phyloP scores from a whole-genome alignment of 108 stramenopile genomes.

The Stephanodiscus minutulus region DNA sequence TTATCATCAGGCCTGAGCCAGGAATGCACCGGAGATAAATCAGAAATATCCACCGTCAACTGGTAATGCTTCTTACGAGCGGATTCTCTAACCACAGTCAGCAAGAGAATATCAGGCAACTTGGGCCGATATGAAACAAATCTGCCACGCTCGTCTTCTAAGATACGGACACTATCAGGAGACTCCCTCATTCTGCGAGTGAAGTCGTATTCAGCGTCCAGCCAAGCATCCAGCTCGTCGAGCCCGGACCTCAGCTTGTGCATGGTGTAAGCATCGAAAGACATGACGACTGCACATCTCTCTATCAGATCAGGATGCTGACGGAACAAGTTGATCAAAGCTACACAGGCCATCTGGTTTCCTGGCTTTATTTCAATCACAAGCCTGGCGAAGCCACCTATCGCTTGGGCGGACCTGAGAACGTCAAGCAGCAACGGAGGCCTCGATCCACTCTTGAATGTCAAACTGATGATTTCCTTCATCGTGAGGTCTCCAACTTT shows the following conservation, averaged over 20 bases:
- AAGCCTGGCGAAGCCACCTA: conserved; percentile 58
- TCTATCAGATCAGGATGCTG: conserved; percentile 65
- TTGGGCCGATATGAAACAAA: not conserved
- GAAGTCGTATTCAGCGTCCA: conserved; percentile 1
- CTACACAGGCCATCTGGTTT: conserved; percentile 65
- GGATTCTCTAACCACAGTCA: conserved; percentile 62
- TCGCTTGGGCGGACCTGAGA: conserved; percentile 61
- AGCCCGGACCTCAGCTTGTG: conserved; percentile 64
- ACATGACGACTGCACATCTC: conserved; percentile 69
- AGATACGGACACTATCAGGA: conserved; percentile 16
- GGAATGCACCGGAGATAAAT: conserved; percentile 55
- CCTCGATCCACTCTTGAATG: conserved; percentile 67
- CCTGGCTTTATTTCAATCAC: conserved; percentile 84
- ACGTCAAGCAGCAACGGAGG: conserved; percentile 79
- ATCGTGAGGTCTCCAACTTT: conserved; percentile 70
- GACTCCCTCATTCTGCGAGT: conserved; percentile 6
- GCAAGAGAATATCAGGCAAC: conserved; percentile 59
- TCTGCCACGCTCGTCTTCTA: not conserved
- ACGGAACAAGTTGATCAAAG: conserved; percentile 62
- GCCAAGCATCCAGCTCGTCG: conserved; percentile 19
- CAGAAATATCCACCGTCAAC: conserved; percentile 50
- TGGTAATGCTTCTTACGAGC: conserved; percentile 44
- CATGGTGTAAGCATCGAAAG: conserved; percentile 76
- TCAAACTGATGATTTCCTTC: conserved; percentile 69
- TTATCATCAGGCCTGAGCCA: conserved; percentile 53